A percentile compares a stretch with the other conserved stretches of the same genome.
Conservation (phyloP, 331 rosid genomes). For the Pyrus hybrid region DNA sequence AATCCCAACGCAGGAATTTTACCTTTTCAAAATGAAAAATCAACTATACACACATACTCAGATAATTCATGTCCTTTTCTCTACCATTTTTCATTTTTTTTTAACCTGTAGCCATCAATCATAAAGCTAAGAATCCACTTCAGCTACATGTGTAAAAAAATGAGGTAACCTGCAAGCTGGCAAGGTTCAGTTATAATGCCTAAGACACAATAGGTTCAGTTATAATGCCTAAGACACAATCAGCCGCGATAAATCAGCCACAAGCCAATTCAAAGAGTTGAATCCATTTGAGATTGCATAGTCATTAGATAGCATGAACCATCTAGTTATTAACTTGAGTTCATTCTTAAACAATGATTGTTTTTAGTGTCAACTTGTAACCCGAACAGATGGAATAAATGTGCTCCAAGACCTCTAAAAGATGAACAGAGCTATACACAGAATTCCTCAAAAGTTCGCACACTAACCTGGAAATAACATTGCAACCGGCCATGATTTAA, state of each 20-base stretch:
- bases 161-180: not conserved
- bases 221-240: not conserved
- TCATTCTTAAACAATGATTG: not conserved
- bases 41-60: not conserved
- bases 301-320: not conserved
- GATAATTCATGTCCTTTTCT: not conserved
- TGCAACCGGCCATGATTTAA: slow-evolving; percentile 66
- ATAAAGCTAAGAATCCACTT: not conserved
- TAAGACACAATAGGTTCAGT: not conserved
- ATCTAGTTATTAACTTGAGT: not conserved
- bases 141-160: not conserved
- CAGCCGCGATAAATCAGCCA: not conserved
- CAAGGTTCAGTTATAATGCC: not conserved
- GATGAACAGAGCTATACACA: not conserved
- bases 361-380: not conserved
- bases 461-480: slow-evolving; percentile 84
- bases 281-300: not conserved
- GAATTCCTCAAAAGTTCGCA: slow-evolving; percentile 8
- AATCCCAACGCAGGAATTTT: not conserved
- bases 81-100: not conserved
- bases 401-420: not conserved
- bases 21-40: not conserved
- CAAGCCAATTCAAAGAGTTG: not conserved
- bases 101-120: not conserved
- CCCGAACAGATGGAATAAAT: not conserved